A percentile compares a stretch with the other conserved stretches of the same genome.
Conservation (phyloP, 768 basidiomycete species). For the Rhizopogon rudus region DNA sequence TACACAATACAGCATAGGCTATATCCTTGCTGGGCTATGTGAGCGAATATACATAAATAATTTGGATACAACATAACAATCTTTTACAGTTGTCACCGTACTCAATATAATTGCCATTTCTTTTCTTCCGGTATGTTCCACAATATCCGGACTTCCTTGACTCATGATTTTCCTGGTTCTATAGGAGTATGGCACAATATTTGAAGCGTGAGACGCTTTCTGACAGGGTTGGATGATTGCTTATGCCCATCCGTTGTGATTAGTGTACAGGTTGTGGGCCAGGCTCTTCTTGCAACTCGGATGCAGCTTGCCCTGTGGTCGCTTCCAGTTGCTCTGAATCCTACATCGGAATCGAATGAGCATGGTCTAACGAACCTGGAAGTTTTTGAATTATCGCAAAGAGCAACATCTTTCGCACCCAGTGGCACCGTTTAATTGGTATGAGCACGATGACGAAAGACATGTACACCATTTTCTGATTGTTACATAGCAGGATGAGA, state of each 20-base stretch:
- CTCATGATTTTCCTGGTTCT: background rate
- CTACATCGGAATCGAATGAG: background rate
- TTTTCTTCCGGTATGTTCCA: background rate
- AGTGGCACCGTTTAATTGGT: background rate
- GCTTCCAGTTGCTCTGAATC: background rate
- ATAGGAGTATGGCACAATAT: background rate
- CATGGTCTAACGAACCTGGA: background rate
- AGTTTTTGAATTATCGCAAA: background rate
- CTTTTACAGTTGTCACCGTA: background rate
- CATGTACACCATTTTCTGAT: background rate
- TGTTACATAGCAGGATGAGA: background rate
- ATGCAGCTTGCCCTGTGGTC: background rate
- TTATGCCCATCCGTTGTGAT: background rate
- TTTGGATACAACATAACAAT: background rate
- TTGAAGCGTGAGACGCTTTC: background rate
- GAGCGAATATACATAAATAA: background rate
- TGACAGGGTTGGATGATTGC: background rate
- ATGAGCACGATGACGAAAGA: background rate
- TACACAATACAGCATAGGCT: background rate
- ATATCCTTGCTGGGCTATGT: background rate
- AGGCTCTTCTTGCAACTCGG: background rate
- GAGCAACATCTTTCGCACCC: background rate
- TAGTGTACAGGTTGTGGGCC: background rate
- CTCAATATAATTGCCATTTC: background rate
- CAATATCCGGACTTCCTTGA: background rate